Base-by-base conservation (phyloP, 1,139 yeast species). In the Candida albicans region DNA sequence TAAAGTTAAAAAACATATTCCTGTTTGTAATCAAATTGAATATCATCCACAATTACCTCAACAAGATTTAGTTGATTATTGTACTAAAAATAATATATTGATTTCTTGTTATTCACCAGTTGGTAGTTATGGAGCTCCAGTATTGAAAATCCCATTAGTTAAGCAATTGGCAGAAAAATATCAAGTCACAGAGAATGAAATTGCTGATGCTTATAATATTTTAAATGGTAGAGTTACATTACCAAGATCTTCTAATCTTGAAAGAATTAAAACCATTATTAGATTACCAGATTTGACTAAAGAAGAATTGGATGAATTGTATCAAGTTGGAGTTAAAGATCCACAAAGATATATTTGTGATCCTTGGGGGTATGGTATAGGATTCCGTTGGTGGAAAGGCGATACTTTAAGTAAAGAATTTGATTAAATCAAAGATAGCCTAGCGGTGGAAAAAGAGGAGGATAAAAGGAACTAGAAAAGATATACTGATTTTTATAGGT, bases 251-350 rank as follows among this genome's bases (percentile, higher is more conserved):
- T 63, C 73, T 3, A 70, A 70, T 42, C 57, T 65, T 39, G 67
- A 65, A 14, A 61, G 75, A 53, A 68, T 70, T 43, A 64, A 56
- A 47, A 54, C 57, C 1, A 65, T 54, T 36, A 49, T 59, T 4
- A 52, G 58, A 35, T 60, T 75, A 41, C 77, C 77, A 1, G 65
- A 65, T 8, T 59, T 79, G 40, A 61, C 75, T 1, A 50, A 59
- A 18, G 74, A 74, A 13, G 85, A 80, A 28, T 53, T 80, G 37
- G 54, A 55, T 0, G 52, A 52, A 6, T 59, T 81, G 44, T 75
- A 75, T 48, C 49, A 70, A 25, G 48, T 73, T 40, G 85, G 85
- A 7, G 60, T 50, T 1, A 56, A 65, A 2, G 54, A 75, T 13
- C 81, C 84, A 15, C 64, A 49, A 27, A 58, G 76, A 47, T 65